Evolutionary conservation across 2,329 filamentous ascomycete species (phyloP).

Genomic region (Aureobasidium sp.): DNA sequence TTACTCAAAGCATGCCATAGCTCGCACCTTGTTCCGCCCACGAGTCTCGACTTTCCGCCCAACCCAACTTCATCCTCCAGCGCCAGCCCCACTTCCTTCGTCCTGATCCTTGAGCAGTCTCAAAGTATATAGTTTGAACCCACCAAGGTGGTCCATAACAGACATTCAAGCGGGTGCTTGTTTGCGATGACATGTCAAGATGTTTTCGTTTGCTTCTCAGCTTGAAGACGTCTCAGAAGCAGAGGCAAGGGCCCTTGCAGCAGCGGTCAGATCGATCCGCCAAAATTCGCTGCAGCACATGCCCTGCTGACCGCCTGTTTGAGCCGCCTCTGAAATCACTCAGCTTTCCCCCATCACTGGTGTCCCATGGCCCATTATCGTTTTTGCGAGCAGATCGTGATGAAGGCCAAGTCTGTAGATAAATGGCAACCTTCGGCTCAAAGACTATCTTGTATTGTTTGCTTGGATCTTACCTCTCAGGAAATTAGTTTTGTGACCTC

Average conservation of each 20-base stretch:
- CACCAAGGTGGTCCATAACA: neutral
- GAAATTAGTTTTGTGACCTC: neutral
- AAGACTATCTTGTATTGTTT: no score
- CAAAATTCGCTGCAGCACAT: neutral
- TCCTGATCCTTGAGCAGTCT: no score
- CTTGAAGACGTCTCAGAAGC: neutral
- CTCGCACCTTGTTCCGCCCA: neutral
- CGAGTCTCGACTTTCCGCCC: neutral
- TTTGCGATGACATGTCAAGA: no score
- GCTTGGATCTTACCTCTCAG: no score
- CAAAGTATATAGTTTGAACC: neutral
- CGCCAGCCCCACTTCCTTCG: no score
- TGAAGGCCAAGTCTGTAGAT: no score
- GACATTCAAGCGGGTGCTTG: neutral
- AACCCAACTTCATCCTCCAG: neutral
- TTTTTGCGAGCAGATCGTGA: no score
- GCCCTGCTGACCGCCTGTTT: constrained; percentile 7
- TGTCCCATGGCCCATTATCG: neutral
- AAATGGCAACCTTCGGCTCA: no score
- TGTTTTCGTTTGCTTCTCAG: no score
- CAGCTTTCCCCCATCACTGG: neutral
- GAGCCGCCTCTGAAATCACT: neutral
- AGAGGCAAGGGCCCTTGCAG: constrained; percentile 10
- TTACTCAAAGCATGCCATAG: constrained; percentile 5
- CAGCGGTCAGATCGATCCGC: neutral